A percentile compares a stretch with the other conserved stretches of the same genome.
Evolutionary conservation across 768 basidiomycete genomes (phyloP).

Genomic region (Serendipita vermifera): DNA sequence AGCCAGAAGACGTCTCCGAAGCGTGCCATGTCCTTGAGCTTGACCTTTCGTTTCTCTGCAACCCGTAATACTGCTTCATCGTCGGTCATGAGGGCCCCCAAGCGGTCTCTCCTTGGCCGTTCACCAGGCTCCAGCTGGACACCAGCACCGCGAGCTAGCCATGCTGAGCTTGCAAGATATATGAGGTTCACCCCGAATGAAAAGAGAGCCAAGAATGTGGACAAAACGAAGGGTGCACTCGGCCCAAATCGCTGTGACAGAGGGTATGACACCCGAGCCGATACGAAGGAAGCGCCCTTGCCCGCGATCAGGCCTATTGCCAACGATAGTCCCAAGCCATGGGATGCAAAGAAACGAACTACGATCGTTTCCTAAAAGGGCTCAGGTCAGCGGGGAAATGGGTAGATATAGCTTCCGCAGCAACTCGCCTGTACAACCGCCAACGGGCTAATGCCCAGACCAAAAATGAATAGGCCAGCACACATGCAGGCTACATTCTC

Average conservation of each 20-base stretch:
- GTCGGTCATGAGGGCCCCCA: slow-evolving; percentile 36
- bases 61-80: slow-evolving; percentile 51
- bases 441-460: slow-evolving; percentile 64
- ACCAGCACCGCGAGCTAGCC: slow-evolving; percentile 48
- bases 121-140: slow-evolving; percentile 54
- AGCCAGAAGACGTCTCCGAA: slow-evolving; percentile 72
- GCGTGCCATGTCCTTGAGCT: slow-evolving; percentile 44
- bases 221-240: slow-evolving; percentile 61
- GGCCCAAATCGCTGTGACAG: slow-evolving; percentile 55
- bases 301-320: slow-evolving; percentile 75
- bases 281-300: slow-evolving; percentile 62
- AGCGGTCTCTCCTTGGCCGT: slow-evolving; percentile 14
- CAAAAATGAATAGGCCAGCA: slow-evolving; percentile 65
- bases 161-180: slow-evolving; percentile 50
- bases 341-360: slow-evolving; percentile 64
- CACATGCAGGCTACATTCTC: slow-evolving; percentile 56
- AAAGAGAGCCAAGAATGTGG: slow-evolving; percentile 47
- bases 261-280: slow-evolving; percentile 63
- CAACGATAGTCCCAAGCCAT: slow-evolving; percentile 62
- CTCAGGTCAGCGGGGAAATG: neutral
- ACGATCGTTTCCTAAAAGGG: slow-evolving; percentile 64
- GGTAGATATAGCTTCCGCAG: neutral
- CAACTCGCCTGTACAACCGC: slow-evolving; percentile 45
- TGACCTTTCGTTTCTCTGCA: slow-evolving; percentile 50
- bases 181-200: slow-evolving; percentile 57